Base-by-base conservation (phyloP, 1,284 basidiomycete species). In the Inonotus obliquus region DNA sequence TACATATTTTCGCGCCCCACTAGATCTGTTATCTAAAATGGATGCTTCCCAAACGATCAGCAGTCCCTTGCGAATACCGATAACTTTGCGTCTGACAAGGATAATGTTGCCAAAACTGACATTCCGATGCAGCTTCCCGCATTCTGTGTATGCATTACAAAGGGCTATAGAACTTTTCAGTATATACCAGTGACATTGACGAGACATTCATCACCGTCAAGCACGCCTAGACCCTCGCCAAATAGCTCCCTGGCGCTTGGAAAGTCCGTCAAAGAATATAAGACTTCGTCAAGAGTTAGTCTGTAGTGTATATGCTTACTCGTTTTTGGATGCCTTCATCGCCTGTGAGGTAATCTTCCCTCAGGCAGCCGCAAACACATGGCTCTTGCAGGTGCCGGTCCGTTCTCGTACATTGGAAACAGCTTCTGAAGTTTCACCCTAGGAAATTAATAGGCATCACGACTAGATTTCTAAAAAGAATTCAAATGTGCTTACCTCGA, bases 41-140 rank as follows among this genome's bases (percentile, higher is more conserved):
- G 69, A 67, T 4, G 74, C 37, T 35, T 76, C 72, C 75, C 74
- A 76, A 55, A 77, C 73, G 37, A 69, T 74, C 39, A 77, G 64
- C 10, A 75, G 53, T 1, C 74, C 73, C 0, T 45, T 17, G 10
- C 67, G 65, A 1, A 65, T 55, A 1, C 39, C 29, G 1, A 60
- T 56, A 14, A 73, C 65, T 38, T 17, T 21, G 32, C 17, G 1
- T 21, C 52, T 19, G n/a, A 37, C n/a, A 56, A 44, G 54, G 27
- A 77, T 56, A 35, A 77, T 68, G 47, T 77, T 77, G 5, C 69
- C 70, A 1, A 57, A 47, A 54, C 75, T 76, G 37, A 77, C 63
- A 57, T 77, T 74, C 0, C 73, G 69, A 64, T 77, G 74, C 1
- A 76, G 66, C 29, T 71, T 65, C 0, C 61, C 37, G 10, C 67